Conservation (phyloP, 192 early-diverging fungal genomes). For the Spizellomyces sp. region DNA sequence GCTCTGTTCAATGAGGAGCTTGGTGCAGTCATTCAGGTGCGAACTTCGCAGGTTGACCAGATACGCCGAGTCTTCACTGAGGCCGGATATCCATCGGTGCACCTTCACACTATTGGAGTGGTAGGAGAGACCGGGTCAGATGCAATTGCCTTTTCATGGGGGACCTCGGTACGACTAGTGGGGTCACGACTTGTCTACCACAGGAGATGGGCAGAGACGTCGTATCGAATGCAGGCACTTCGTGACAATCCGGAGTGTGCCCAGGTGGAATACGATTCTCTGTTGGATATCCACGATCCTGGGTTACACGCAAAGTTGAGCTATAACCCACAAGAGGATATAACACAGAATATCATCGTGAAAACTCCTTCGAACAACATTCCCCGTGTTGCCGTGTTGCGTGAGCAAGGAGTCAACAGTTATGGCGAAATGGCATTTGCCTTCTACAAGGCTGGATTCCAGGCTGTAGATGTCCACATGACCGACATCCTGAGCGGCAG, state of each 20-base stretch:
- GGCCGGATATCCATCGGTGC: constrained; percentile 56
- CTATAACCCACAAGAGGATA: constrained; percentile 67
- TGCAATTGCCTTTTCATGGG: constrained; percentile 52
- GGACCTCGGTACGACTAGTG: constrained; percentile 49
- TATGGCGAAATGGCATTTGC: constrained; percentile 94
- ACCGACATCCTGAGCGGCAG: constrained; percentile 75
- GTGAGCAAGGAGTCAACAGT: constrained; percentile 98
- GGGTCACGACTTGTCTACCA: constrained; percentile 69
- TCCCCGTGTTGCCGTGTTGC: constrained; percentile 90
- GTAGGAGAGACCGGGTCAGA: constrained; percentile 51
- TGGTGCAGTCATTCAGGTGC: constrained; percentile 93
- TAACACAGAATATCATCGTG: constrained; percentile 34
- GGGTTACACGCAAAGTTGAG: constrained; percentile 81
- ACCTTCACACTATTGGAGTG: constrained; percentile 59
- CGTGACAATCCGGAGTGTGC: constrained; percentile 92
- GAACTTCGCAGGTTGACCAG: constrained; percentile 53
- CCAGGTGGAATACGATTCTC: constrained; percentile 74
- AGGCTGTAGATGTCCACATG: constrained; percentile 97
- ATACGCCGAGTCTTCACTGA: constrained; percentile 53
- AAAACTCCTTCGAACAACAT: constrained; percentile 24
- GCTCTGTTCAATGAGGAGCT: constrained; percentile 97
- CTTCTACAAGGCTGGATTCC: constrained; percentile 93
- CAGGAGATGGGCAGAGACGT: constrained; percentile 88
- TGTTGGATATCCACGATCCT: constrained; percentile 72
- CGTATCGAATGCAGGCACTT: constrained; percentile 84